Evolutionary conservation across 2,329 filamentous ascomycete species (phyloP).

Genomic region (Arthrobotrys musiformis): DNA sequence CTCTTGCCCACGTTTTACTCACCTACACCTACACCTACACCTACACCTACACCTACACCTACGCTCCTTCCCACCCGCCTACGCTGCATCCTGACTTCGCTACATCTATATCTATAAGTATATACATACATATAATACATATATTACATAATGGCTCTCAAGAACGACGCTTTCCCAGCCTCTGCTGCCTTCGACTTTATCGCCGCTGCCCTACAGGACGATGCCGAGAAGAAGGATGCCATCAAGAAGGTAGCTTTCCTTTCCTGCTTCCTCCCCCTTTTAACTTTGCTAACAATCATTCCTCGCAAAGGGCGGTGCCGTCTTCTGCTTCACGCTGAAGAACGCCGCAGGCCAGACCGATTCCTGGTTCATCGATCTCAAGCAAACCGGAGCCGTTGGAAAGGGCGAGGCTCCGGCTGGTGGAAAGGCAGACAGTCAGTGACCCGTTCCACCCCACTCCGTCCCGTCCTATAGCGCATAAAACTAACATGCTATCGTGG

Average conservation of each 20-base stretch:
- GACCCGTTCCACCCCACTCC: constrained; percentile 62
- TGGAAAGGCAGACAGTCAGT: constrained; percentile 81
- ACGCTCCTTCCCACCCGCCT: no score
- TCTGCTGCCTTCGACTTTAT: constrained; percentile 93
- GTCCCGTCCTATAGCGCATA: no score
- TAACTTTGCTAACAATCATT: not conserved
- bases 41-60: no score
- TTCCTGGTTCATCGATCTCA: constrained; percentile 95
- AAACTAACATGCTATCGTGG: not conserved
- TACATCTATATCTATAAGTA: no score
- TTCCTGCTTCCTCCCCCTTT: not conserved
- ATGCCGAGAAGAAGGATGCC: constrained; percentile 80
- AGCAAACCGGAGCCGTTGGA: constrained; percentile 84
- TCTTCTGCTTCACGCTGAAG: constrained; percentile 93
- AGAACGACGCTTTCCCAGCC: constrained; percentile 77
- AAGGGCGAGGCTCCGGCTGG: constrained; percentile 76
- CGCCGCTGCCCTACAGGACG: constrained; percentile 75
- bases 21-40: no score
- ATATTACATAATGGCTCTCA: constrained; percentile 37
- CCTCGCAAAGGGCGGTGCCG: constrained; percentile 81
- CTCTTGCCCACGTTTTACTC: no score
- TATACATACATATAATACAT: no score
- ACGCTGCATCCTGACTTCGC: no score
- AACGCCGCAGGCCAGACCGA: constrained; percentile 82
- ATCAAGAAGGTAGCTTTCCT: constrained; percentile 71